phyloP scores from a whole-genome alignment of 257 asterid species.

The Asclepias syriaca region DNA sequence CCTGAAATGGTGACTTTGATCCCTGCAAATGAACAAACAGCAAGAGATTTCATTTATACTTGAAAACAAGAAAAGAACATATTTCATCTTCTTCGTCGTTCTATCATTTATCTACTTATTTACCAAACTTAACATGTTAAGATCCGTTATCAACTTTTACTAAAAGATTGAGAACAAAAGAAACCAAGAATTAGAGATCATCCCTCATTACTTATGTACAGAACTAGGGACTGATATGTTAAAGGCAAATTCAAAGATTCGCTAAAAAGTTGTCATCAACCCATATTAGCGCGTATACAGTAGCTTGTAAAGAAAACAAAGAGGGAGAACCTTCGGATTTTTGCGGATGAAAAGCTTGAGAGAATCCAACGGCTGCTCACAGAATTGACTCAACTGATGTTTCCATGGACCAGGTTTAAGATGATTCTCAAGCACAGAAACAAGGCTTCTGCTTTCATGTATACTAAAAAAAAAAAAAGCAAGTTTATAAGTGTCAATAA shows the following conservation, averaged over 20 bases:
- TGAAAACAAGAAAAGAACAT: neutral
- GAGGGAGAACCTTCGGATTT: constrained; percentile 56
- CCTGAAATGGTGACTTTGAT: constrained; percentile 45
- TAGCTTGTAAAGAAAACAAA: constrained; percentile 3
- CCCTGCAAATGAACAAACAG: constrained; percentile 43
- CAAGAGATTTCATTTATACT: neutral
- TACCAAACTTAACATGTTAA: no score
- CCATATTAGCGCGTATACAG: constrained; percentile 3
- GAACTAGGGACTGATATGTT: neutral
- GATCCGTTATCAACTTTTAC: no score
- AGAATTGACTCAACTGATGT: constrained; percentile 60
- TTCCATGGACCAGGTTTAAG: constrained; percentile 79
- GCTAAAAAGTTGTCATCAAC: neutral
- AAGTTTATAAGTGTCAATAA: neutral
- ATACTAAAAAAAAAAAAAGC: constrained; percentile 44
- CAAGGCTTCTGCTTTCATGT: constrained; percentile 49
- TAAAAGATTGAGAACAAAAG: neutral
- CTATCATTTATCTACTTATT: no score
- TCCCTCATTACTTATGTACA: neutral
- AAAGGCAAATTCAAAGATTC: neutral
- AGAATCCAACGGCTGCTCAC: constrained; percentile 49
- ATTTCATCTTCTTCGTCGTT: no score
- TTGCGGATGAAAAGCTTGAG: constrained; percentile 72
- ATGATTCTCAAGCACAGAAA: constrained; percentile 62
- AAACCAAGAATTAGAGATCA: neutral